These are phyloP conservation scores for Lindgomyces ingoldianus DNA, from an alignment of 495 filamentous ascomycete species.

Conservation along the genomic window DNA sequence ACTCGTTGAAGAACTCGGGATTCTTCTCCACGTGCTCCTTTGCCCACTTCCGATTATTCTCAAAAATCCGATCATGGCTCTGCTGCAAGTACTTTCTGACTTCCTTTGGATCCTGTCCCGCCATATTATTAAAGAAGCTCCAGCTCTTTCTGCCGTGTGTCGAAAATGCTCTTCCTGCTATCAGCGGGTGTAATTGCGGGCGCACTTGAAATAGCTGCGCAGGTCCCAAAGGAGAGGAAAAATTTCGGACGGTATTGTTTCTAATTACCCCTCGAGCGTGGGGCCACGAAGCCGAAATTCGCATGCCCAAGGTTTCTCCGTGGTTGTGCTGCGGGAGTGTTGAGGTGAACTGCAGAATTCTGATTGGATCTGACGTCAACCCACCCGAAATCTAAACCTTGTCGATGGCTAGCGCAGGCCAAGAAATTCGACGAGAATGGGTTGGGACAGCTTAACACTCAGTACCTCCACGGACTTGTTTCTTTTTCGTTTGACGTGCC, in stretches of 20 bases:
- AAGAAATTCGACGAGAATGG: no score
- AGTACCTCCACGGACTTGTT: no score
- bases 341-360: constrained; percentile 13
- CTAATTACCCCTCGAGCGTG: no score
- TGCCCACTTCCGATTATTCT: constrained; percentile 59
- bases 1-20: constrained; percentile 58
- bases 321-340: neutral
- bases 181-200: no score
- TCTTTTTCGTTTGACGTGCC: constrained; percentile 17
- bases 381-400: neutral
- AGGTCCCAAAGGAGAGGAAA: no score
- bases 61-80: constrained; percentile 53
- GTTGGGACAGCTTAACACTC: neutral
- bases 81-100: constrained; percentile 31
- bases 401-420: neutral
- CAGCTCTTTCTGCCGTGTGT: neutral
- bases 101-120: neutral
- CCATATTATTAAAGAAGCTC: neutral
- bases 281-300: no score
- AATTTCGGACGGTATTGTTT: no score
- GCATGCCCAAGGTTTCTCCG: constrained; percentile 4
- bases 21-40: constrained; percentile 51
- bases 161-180: no score
- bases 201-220: no score
- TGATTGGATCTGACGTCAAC: constrained; percentile 29